Percentiles rank a stretch among this genome's conserved stretches.
These are phyloP conservation scores for Globisporangium parvum DNA, from an alignment of 352 stramenopile species.

Conservation along the genomic window DNA sequence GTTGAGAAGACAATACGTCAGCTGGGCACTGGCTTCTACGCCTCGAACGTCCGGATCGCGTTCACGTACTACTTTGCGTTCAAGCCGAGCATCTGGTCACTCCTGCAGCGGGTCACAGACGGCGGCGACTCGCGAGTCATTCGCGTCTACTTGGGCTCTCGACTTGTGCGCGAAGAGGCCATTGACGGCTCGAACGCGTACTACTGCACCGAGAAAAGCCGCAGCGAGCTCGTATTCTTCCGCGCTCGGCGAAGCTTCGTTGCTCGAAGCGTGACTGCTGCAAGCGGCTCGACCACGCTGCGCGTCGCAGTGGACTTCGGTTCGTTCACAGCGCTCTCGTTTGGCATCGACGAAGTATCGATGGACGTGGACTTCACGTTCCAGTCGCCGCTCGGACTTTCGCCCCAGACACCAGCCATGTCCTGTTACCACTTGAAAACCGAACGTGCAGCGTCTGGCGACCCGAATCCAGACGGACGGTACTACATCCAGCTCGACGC, in stretches of 20 bases:
- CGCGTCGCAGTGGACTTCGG: conserved; percentile 43
- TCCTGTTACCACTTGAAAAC: conserved; percentile 50
- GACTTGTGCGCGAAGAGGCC: conserved; percentile 30
- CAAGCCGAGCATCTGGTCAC: conserved; percentile 24
- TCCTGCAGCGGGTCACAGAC: conserved; percentile 16
- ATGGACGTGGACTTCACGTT: conserved; percentile 56
- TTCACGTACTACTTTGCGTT: conserved; percentile 69
- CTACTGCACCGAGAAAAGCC: conserved; percentile 31
- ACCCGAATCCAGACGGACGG: conserved; percentile 45
- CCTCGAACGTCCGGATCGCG: conserved; percentile 35
- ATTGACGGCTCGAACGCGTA: conserved; percentile 33
- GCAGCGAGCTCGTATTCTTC: conserved; percentile 27
- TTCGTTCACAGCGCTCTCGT: conserved; percentile 29
- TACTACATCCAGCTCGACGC: conserved; percentile 46
- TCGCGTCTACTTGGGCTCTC: conserved; percentile 35
- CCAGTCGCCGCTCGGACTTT: conserved; percentile 38
- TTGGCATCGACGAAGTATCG: conserved; percentile 60
- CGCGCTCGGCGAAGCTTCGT: conserved; percentile 31
- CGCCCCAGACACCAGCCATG: conserved; percentile 29
- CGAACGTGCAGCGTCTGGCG: conserved; percentile 22
- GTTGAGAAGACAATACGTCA: conserved; percentile 33
- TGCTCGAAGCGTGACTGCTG: conserved; percentile 31
- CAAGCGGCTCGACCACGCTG: conserved; percentile 20
- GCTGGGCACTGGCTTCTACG: conserved; percentile 23
- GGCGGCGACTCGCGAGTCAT: conserved; percentile 33